These are phyloP conservation scores for Prunus armeniaca DNA, from an alignment of 306 rosid species.

Conservation along the genomic window DNA sequence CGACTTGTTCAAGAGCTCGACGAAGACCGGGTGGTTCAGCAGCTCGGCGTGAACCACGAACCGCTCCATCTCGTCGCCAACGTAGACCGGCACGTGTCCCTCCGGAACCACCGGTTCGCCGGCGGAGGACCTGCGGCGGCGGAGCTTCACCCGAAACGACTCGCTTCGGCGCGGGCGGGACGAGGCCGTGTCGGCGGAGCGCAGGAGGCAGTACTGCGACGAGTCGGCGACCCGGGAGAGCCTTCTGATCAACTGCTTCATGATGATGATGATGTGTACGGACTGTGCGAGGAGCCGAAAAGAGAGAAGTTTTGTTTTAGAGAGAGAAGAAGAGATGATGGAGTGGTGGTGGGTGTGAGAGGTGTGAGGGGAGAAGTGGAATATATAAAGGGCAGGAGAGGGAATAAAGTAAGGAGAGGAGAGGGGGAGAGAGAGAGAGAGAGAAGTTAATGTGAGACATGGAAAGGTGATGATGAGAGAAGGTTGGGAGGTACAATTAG, in stretches of 20 bases:
- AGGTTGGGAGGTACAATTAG: slow-evolving; percentile 78
- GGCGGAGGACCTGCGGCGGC: not conserved
- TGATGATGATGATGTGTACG: slow-evolving; percentile 7
- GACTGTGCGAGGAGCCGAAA: not conserved
- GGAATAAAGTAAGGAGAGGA: not conserved
- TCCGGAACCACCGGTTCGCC: slow-evolving; percentile 44
- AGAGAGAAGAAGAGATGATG: slow-evolving; percentile 12
- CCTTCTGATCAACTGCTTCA: slow-evolving; percentile 82
- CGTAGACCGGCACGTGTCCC: slow-evolving; percentile 88
- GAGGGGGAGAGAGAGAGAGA: slow-evolving; percentile 11
- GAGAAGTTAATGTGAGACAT: slow-evolving; percentile 27
- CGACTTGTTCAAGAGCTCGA: slow-evolving; percentile 73
- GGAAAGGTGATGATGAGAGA: slow-evolving; percentile 69
- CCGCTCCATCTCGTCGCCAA: slow-evolving; percentile 89
- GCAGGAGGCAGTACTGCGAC: slow-evolving; percentile 70
- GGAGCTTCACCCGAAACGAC: slow-evolving; percentile 38
- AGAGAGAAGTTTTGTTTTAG: not conserved
- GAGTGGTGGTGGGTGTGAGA: slow-evolving; percentile 14
- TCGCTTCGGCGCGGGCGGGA: slow-evolving; percentile 21
- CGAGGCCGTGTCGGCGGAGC: slow-evolving; percentile 38
- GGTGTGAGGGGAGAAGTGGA: slow-evolving; percentile 18
- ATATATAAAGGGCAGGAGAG: slow-evolving; percentile 20
- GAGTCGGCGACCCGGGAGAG: slow-evolving; percentile 93
- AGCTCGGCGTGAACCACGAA: slow-evolving; percentile 77
- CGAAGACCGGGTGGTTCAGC: slow-evolving; percentile 78